Evolutionary conservation across 2,329 filamentous ascomycete genomes (phyloP), one percentile per base, ranked within the genome.

Genomic region (Aureobasidium vineae): DNA sequence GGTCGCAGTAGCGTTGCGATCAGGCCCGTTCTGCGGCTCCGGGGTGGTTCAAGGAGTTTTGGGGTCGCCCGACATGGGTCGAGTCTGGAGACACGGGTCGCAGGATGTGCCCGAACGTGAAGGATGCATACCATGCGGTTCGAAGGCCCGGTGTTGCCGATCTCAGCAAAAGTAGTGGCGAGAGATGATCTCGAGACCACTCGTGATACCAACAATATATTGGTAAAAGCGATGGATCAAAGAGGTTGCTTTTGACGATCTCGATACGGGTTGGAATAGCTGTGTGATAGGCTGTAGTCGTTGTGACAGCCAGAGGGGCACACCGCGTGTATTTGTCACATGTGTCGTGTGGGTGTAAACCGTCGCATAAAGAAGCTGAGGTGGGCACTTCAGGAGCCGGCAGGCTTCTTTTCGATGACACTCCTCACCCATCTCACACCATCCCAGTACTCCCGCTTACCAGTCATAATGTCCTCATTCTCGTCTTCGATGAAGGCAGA

Each of bases 401-500:
- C 31, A 43, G 57, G 23, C 21, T 63, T 67, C 41, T 63, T 67
- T 7, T 41, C 36, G 28, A 67, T 31, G 23, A 67, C 65, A 53
- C 54, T 54, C 13, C 57, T 47, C 7, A 41, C 26, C 66, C 66
- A 64, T 21, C 15, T 52, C 11, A 38, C 33, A 7, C 66, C 68
- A 53, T 69, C 45, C 68, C 68, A 69, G 38, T 66, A 65, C 13
- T 49, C 49, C 15, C 38, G 56, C 31, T 54, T 43, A 6, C 63
- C 66, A n/a, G 41, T 66, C 26, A 68, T 36, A 23, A 45, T 49
- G 40, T 69, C 67, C 54, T 71, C 72, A 54, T 77, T 74, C 31
- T 76, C 74, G 5, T 81, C 83, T 74, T 92, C 89, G 0, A 88
- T 86, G 72, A 94, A 89, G 1, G 89, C 88, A 56, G 91, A 75